Evolutionary conservation across 352 stramenopile species (phyloP).

Genomic region (Phytophthora boehmeriae): DNA sequence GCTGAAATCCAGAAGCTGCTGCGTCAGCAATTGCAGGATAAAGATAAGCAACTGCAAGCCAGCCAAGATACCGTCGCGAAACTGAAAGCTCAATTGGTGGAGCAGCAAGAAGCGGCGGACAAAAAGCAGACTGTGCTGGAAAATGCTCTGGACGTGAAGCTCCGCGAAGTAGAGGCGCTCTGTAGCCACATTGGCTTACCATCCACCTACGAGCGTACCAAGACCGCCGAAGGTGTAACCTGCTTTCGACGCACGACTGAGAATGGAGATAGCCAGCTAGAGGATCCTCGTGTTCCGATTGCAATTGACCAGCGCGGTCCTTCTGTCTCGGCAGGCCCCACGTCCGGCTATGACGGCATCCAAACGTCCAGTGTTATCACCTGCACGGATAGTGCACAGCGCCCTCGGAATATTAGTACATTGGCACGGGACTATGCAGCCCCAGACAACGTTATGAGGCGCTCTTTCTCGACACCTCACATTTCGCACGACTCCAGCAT

Average conservation of each 20-base stretch:
- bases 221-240: slow-evolving; percentile 53
- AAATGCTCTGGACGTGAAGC: slow-evolving; percentile 55
- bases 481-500: slow-evolving; percentile 29
- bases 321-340: background rate
- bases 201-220: slow-evolving; percentile 43
- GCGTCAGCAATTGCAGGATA: slow-evolving; percentile 46
- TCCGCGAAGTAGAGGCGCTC: slow-evolving; percentile 58
- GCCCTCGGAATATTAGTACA: slow-evolving; percentile 26
- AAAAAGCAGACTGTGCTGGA: slow-evolving; percentile 50
- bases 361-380: slow-evolving; percentile 5
- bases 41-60: slow-evolving; percentile 32
- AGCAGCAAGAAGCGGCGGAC: slow-evolving; percentile 50
- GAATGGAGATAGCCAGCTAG: slow-evolving; percentile 39
- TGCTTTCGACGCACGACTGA: slow-evolving; percentile 53
- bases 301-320: slow-evolving; percentile 24
- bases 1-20: slow-evolving; percentile 20
- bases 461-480: slow-evolving; percentile 52
- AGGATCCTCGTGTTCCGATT: slow-evolving; percentile 60
- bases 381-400: slow-evolving; percentile 20
- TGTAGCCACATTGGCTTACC: slow-evolving; percentile 57
- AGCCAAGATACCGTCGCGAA: slow-evolving; percentile 40
- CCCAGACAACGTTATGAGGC: slow-evolving; percentile 34
- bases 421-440: slow-evolving; percentile 32
- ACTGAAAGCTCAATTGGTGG: slow-evolving; percentile 48
- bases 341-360: background rate